Conservation (phyloP, 768 basidiomycete species). For the Dentipellis fragilis region DNA sequence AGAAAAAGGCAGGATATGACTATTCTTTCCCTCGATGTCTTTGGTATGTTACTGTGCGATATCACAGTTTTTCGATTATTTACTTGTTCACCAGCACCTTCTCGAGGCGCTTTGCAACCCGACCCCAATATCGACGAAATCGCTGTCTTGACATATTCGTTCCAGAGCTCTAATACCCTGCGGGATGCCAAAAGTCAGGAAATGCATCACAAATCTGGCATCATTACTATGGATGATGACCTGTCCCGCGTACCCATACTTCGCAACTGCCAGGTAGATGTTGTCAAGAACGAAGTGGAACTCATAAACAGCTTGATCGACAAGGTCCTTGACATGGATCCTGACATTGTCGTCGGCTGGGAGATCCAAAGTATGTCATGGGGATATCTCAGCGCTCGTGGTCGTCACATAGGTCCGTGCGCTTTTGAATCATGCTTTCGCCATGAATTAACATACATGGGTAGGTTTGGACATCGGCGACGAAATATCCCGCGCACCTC, state of each 20-base stretch:
- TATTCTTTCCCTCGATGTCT: constrained; percentile 73
- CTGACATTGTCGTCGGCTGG: constrained; percentile 89
- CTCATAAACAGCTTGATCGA: constrained; percentile 73
- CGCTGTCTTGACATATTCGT: constrained; percentile 61
- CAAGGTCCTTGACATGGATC: constrained; percentile 66
- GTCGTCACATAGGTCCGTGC: constrained; percentile 42
- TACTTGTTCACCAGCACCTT: constrained; percentile 24
- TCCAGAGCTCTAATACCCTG: constrained; percentile 37
- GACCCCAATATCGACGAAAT: constrained; percentile 61
- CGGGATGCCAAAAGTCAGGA: constrained; percentile 19
- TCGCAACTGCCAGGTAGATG: constrained; percentile 36
- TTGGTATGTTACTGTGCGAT: constrained; percentile 40
- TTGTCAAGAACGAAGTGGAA: constrained; percentile 64
- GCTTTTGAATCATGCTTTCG: background rate
- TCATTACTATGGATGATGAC: constrained; percentile 40
- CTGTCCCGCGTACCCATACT: constrained; percentile 31
- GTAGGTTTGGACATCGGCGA: constrained; percentile 66
- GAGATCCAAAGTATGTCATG: constrained; percentile 83
- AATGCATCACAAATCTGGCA: constrained; percentile 31
- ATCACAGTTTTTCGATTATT: background rate
- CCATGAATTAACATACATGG: background rate
- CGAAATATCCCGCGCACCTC: constrained; percentile 66
- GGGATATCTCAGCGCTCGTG: constrained; percentile 80
- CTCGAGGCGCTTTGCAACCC: constrained; percentile 48
- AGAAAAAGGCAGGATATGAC: constrained; percentile 68